A percentile compares a stretch with the other conserved stretches of the same genome.
Evolutionary conservation across 371 early-diverging fungal genomes (phyloP).

Genomic region (Mucor sp.): DNA sequence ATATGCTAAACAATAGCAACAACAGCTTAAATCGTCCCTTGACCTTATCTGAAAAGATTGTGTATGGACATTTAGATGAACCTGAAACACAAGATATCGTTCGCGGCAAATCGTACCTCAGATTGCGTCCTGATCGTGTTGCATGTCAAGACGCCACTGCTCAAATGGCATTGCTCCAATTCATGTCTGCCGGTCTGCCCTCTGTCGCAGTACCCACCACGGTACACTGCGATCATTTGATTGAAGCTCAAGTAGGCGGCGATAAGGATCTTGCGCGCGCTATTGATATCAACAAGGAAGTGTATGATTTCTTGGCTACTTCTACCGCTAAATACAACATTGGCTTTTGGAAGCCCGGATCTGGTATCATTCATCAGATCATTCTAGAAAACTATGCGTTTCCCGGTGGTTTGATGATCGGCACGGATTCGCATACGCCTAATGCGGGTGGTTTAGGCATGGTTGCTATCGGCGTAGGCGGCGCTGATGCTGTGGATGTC

Average conservation of each 20-base stretch:
- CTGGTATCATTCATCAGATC: constrained; percentile 98
- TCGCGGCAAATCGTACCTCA: constrained; percentile 89
- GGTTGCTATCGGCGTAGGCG: constrained; percentile 96
- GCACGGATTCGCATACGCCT: constrained; percentile 92
- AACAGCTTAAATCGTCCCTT: constrained; percentile 74
- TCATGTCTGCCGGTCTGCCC: constrained; percentile 91
- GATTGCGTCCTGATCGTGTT: constrained; percentile 93
- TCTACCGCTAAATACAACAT: constrained; percentile 92
- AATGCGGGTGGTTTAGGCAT: constrained; percentile 94
- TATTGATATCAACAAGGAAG: constrained; percentile 90
- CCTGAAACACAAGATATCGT: constrained; percentile 78
- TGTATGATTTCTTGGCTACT: constrained; percentile 91
- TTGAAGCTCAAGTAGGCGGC: constrained; percentile 91
- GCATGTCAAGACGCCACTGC: constrained; percentile 98
- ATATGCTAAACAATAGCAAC: background rate
- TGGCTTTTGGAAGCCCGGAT: constrained; percentile 98
- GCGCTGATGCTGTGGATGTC: constrained; percentile 97
- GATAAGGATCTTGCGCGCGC: constrained; percentile 85
- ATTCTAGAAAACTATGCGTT: constrained; percentile 98
- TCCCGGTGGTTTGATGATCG: constrained; percentile 97
- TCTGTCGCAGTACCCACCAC: constrained; percentile 91
- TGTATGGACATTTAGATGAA: constrained; percentile 95
- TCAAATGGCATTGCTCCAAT: constrained; percentile 96
- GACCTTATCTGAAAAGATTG: constrained; percentile 94
- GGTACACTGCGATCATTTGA: constrained; percentile 98